These are phyloP conservation scores for Yamadazyma akitaensis DNA, from an alignment of 805 yeast species.

Conservation along the genomic window DNA sequence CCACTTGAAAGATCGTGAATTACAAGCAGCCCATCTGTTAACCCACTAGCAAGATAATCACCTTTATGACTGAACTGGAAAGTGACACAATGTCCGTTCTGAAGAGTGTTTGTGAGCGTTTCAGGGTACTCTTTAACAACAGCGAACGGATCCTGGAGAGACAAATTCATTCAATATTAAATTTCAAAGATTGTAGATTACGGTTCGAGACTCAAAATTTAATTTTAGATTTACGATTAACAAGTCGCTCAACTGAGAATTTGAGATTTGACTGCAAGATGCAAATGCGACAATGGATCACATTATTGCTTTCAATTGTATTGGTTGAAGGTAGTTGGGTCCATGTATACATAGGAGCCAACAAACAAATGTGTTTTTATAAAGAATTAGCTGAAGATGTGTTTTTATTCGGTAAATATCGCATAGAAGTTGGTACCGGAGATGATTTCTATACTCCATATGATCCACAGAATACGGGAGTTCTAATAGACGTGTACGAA, in stretches of 20 bases:
- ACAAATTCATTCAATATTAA: conserved; percentile 56
- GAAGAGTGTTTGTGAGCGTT: conserved; percentile 65
- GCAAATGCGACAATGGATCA: neutral
- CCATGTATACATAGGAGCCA: conserved; percentile 51
- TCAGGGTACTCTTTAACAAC: conserved; percentile 93
- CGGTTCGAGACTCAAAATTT: neutral
- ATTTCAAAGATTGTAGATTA: neutral
- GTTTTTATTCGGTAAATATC: conserved; percentile 47
- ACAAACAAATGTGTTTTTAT: conserved; percentile 53
- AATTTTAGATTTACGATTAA: too few relatives aligned
- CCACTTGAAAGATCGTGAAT: conserved; percentile 72
- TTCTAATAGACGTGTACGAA: conserved; percentile 47
- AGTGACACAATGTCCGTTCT: conserved; percentile 62
- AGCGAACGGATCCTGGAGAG: conserved; percentile 85
- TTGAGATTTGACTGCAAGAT: neutral
- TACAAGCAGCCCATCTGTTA: conserved; percentile 67
- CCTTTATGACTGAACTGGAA: conserved; percentile 71
- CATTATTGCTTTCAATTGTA: conserved; percentile 1
- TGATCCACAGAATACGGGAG: conserved; percentile 27
- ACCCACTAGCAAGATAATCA: conserved; percentile 82
- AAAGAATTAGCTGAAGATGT: conserved; percentile 52
- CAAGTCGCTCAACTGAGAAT: neutral
- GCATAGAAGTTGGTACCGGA: conserved; percentile 37
- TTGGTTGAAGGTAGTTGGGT: conserved; percentile 16
- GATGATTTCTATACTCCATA: conserved; percentile 28